Base-by-base conservation (phyloP, 1,284 basidiomycete genomes). In the Singerocomus rubriflavus region DNA sequence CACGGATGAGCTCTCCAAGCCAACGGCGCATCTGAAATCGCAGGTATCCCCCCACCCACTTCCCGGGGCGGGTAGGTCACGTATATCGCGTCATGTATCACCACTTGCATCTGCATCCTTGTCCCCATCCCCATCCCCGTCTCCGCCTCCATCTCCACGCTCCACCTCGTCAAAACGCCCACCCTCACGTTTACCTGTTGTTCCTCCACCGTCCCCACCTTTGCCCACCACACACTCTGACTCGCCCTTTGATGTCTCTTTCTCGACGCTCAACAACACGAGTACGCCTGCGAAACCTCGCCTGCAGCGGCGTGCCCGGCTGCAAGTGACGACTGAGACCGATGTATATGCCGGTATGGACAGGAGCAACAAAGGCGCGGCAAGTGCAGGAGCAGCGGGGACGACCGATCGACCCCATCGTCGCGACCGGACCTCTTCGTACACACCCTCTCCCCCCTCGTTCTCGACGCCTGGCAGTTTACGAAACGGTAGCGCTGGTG, bases 231-330 rank as follows among this genome's bases (percentile, higher is more conserved):
- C 48, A 6, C 32, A 60, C 34, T 39, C 53, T 2, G 60, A 64
- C 7, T 30, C 51, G 4, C 49, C 47, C 2, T 64, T 66, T 31
- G 59, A 64, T n/a, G 39, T 64, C 27, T 66, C 62, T 0, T 63
- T 66, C 33, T 62, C 59, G 10, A 49, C 52, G 5, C 37, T 51
- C 17, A 55, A 57, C 10, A 65, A 65, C 9, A 59, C 66, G 0
- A 68, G 63, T 14, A 65, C 64, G 12, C 63, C 63, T 32, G 64
- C 63, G 6, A 65, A 68, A 42, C 51, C 54, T 11, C 58, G 55
- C 8, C 42, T 30, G 3, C 43, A 6, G 26, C 41, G 50, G 9
- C 49, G 55, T 17, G 8, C 21, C 16, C 50, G 39, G 5, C 16
- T 17, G 10, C 46, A 52, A 17, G 32, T 31, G 34, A 35, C 34